phyloP scores from a whole-genome alignment of 2,329 filamentous ascomycete genomes.

The Elsinoe ampelina region DNA sequence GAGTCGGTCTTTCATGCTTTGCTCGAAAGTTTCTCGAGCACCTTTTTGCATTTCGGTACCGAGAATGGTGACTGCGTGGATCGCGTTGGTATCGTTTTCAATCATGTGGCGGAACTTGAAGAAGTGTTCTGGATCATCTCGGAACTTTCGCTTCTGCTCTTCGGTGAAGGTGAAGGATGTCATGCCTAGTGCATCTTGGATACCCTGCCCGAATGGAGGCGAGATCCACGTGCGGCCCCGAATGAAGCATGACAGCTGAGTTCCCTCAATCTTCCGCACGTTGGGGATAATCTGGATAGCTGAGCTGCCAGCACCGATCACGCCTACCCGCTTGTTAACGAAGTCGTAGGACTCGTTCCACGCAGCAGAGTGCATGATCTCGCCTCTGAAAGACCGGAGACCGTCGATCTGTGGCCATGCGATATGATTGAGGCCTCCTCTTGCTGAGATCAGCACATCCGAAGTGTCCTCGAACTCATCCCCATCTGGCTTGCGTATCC shows the following conservation, averaged over 20 bases:
- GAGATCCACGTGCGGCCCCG: slow-evolving; percentile 44
- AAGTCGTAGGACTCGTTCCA: slow-evolving; percentile 41
- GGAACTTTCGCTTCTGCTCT: slow-evolving; percentile 26
- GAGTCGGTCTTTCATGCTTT: slow-evolving; percentile 34
- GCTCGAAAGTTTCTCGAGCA: slow-evolving; percentile 30
- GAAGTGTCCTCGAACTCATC: slow-evolving; percentile 33
- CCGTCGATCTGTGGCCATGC: slow-evolving; percentile 46
- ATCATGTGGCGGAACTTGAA: slow-evolving; percentile 35
- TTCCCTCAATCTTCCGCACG: slow-evolving; percentile 32
- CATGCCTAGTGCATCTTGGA: slow-evolving; percentile 27
- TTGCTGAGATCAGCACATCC: slow-evolving; percentile 41
- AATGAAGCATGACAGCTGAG: slow-evolving; percentile 42
- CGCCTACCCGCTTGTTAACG: slow-evolving; percentile 19
- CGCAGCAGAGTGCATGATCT: slow-evolving; percentile 46
- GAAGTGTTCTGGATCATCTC: slow-evolving; percentile 32
- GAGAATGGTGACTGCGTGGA: slow-evolving; percentile 23
- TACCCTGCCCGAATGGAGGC: slow-evolving; percentile 27
- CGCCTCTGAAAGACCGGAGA: slow-evolving; percentile 42
- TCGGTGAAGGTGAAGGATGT: slow-evolving; percentile 21
- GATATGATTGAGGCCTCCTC: slow-evolving; percentile 44
- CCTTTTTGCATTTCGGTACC: slow-evolving; percentile 31
- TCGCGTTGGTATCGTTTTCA: slow-evolving; percentile 25
- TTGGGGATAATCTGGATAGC: slow-evolving; percentile 34
- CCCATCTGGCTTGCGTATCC: slow-evolving; percentile 26
- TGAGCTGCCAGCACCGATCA: slow-evolving; percentile 22